phyloP scores from a whole-genome alignment of 2,329 filamentous ascomycete genomes.

The Elsinoe fawcettii region DNA sequence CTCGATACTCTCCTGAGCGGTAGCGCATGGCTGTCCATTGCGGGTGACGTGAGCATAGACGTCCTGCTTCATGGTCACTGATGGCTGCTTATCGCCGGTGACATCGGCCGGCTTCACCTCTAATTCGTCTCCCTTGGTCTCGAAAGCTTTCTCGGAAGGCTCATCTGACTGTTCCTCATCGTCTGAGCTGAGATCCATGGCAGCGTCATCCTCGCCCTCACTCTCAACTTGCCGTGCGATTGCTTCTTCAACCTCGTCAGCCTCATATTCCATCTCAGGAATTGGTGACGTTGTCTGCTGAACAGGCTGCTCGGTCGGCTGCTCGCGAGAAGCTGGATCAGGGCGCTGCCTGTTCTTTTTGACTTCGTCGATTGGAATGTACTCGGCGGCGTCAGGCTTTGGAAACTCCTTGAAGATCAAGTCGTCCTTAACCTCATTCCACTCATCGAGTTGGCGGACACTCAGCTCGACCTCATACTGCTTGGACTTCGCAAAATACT shows the following conservation, averaged over 20 bases:
- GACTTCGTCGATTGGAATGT: conserved; percentile 39
- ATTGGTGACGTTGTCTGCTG: conserved; percentile 13
- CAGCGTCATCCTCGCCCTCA: conserved; percentile 17
- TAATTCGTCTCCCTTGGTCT: background rate
- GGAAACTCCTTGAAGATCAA: conserved; percentile 43
- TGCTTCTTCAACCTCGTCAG: conserved; percentile 24
- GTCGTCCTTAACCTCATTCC: conserved; percentile 43
- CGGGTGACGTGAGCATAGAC: too few species aligned
- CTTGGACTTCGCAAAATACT: conserved; percentile 40
- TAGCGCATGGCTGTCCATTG: too few species aligned
- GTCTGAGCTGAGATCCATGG: conserved; percentile 19
- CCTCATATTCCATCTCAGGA: conserved; percentile 14
- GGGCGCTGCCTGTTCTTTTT: conserved; percentile 34
- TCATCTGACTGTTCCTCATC: conserved; percentile 7
- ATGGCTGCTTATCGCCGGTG: background rate
- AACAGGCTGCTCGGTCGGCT: conserved; percentile 6
- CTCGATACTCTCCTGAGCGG: too few species aligned
- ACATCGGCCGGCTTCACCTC: background rate
- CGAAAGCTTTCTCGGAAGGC: background rate
- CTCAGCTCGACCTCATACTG: conserved; percentile 39
- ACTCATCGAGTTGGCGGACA: conserved; percentile 42
- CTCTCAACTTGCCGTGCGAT: conserved; percentile 20
- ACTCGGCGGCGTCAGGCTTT: conserved; percentile 29
- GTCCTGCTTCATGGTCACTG: background rate
- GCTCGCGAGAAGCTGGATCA: conserved; percentile 23